Evolutionary conservation across 2,329 filamentous ascomycete species (phyloP), one percentile per base, ranked within the genome.

Genomic region (Calonectria leucothoes): DNA sequence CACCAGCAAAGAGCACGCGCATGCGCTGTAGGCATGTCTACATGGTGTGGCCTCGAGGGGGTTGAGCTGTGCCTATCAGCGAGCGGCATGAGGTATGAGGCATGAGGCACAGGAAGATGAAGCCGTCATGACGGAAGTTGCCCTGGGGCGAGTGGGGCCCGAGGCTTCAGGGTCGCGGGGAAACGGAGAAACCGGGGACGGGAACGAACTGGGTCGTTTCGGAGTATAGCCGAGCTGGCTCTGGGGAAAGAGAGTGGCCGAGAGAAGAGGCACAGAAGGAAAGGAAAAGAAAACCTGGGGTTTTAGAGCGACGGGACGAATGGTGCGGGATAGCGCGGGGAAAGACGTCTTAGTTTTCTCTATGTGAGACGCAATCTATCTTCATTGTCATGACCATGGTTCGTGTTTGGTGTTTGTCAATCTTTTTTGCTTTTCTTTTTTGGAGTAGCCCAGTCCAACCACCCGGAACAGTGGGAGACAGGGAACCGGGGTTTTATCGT

Each of bases 201-300:
- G 23, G 55, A 37, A 37, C 31, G 37, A 35, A 66, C 65, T 70
- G 63, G 66, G 57, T 23, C 37, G 48, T 52, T 69, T 68, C 74
- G 71, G 70, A 70, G 69, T 49, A 69, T 68, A 71, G 48, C 73
- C 71, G 75, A 70, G 69, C 67, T n/a, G 69, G 69, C 33, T 52
- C 49, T 66, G 64, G 61, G 63, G 35, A 49, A 35, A 49, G 29
- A 25, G 20, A n/a, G 17, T 35, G 17, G 20, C 20, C 15, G n/a
- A 27, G 20, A 57, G 14, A 23, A 25, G 25, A 31, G n/a, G 10
- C 15, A 42, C 17, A 35, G 59, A 61, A 39, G 20, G 27, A 33
- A 7, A 11, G 10, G 29, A 37, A 6, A 35, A 35, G 8, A 37
- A 68, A 70, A 72, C 57, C 49, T 65, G 70, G 72, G 72, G 72